Conservation (phyloP, 2,329 filamentous ascomycete genomes). For the Diaporthe ampelina region DNA sequence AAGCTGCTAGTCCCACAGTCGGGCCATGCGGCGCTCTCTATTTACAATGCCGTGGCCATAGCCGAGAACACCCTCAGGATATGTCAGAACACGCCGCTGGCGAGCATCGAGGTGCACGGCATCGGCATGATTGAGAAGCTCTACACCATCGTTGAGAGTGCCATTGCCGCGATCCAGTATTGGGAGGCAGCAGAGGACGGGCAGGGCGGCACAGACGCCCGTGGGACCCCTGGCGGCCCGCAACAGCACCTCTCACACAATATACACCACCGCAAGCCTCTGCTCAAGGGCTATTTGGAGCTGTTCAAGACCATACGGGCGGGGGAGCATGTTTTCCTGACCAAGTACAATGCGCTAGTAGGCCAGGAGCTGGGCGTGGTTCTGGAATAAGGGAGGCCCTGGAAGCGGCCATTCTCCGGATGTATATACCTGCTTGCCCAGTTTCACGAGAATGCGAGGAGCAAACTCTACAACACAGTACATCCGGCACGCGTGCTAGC, state of each 20-base stretch:
- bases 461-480: slow-evolving; percentile 9
- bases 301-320: slow-evolving; percentile 37
- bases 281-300: slow-evolving; percentile 29
- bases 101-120: slow-evolving; percentile 36
- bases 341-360: slow-evolving; percentile 35
- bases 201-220: background rate
- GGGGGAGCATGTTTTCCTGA: slow-evolving; percentile 31
- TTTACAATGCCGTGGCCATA: slow-evolving; percentile 33
- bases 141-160: slow-evolving; percentile 35
- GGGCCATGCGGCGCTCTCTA: slow-evolving; percentile 29
- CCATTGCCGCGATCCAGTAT: slow-evolving; percentile 33
- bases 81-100: slow-evolving; percentile 28
- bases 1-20: slow-evolving; percentile 35
- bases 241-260: slow-evolving; percentile 5
- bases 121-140: slow-evolving; percentile 37
- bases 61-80: slow-evolving; percentile 32
- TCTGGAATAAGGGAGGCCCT: slow-evolving; percentile 20
- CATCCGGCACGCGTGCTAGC: slow-evolving; percentile 3
- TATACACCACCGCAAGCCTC: slow-evolving; percentile 29
- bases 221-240: background rate
- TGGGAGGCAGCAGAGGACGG: slow-evolving; percentile 32
- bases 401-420: slow-evolving; percentile 28
- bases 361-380: slow-evolving; percentile 32
- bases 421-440: slow-evolving; percentile 13
- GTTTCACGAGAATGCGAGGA: background rate